Conservation (phyloP, 2,329 filamentous ascomycete genomes). For the Teratosphaeria epicoccoides region DNA sequence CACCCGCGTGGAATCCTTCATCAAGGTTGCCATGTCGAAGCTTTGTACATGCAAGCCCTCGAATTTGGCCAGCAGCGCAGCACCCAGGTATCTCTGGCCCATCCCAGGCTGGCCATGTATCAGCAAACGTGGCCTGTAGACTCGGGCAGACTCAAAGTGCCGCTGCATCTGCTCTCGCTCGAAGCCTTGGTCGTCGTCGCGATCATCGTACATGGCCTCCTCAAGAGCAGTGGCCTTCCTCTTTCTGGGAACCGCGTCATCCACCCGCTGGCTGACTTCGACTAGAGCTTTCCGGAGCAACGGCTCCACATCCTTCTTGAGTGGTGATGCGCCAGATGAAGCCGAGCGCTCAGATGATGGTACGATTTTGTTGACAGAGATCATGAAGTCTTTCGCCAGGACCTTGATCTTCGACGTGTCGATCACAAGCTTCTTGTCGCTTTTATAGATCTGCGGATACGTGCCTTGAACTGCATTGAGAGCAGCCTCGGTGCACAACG, state of each 20-base stretch:
- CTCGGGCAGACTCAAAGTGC: conserved; percentile 68
- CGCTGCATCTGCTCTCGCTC: conserved; percentile 65
- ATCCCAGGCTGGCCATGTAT: conserved; percentile 76
- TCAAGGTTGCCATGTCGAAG: conserved; percentile 79
- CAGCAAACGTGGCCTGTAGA: conserved; percentile 80
- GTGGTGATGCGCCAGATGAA: conserved; percentile 68
- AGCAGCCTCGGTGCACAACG: conserved; percentile 89
- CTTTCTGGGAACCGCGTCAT: conserved; percentile 69
- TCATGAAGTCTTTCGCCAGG: conserved; percentile 90
- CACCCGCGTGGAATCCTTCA: conserved; percentile 67
- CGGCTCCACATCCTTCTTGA: conserved; percentile 72
- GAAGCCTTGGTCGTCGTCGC: conserved; percentile 76
- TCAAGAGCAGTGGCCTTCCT: conserved; percentile 83
- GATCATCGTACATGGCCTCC: conserved; percentile 85
- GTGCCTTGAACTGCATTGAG: conserved; percentile 91
- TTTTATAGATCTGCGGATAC: conserved; percentile 91
- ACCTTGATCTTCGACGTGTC: conserved; percentile 75
- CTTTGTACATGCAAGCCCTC: conserved; percentile 91
- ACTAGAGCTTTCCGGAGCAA: conserved; percentile 63
- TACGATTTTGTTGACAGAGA: conserved; percentile 90
- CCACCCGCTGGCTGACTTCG: conserved; percentile 52
- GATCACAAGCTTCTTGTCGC: conserved; percentile 80
- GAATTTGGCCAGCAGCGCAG: conserved; percentile 77
- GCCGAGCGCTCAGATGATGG: conserved; percentile 88
- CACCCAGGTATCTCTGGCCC: conserved; percentile 84